Conservation (phyloP, 2,329 filamentous ascomycete species). For the Talaromyces albobiverticillius region DNA sequence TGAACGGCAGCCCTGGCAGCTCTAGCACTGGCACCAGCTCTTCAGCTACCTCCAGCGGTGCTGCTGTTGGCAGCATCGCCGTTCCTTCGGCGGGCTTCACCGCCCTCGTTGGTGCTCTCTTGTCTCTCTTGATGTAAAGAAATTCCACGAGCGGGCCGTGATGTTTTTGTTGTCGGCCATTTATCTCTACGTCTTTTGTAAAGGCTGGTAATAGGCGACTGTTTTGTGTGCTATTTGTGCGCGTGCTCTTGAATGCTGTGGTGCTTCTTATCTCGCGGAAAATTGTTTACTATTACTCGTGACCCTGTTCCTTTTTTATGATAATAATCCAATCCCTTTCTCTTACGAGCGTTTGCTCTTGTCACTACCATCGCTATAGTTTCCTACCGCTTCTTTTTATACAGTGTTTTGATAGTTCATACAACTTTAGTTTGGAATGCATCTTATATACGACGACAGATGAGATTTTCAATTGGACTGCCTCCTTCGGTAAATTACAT, state of each 20-base stretch:
- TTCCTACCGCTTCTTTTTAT: neutral
- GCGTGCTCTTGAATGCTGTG: conserved; percentile 8
- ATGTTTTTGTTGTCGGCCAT: conserved; percentile 29
- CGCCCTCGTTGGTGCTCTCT: conserved; percentile 43
- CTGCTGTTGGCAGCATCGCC: conserved; percentile 33
- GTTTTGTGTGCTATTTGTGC: conserved; percentile 14
- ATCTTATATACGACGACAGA: neutral
- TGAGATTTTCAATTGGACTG: no score
- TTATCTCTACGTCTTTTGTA: conserved; percentile 30
- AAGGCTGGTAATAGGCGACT: conserved; percentile 37
- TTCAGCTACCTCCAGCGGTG: conserved; percentile 33
- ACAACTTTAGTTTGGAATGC: neutral
- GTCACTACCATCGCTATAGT: neutral
- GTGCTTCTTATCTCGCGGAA: conserved; percentile 11
- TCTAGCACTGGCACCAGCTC: conserved; percentile 24
- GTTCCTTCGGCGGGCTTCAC: conserved; percentile 41
- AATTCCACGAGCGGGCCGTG: conserved; percentile 25
- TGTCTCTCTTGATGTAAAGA: conserved; percentile 46
- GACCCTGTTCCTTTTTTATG: conserved; percentile 24
- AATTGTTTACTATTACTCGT: conserved; percentile 16
- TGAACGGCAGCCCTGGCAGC: conserved; percentile 24
- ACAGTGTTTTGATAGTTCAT: neutral
- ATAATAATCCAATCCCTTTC: conserved; percentile 39
- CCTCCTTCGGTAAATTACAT: no score
- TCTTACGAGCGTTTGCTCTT: conserved; percentile 2